Conservation (phyloP, 1,284 basidiomycete genomes). For the Schizophyllum commune region DNA sequence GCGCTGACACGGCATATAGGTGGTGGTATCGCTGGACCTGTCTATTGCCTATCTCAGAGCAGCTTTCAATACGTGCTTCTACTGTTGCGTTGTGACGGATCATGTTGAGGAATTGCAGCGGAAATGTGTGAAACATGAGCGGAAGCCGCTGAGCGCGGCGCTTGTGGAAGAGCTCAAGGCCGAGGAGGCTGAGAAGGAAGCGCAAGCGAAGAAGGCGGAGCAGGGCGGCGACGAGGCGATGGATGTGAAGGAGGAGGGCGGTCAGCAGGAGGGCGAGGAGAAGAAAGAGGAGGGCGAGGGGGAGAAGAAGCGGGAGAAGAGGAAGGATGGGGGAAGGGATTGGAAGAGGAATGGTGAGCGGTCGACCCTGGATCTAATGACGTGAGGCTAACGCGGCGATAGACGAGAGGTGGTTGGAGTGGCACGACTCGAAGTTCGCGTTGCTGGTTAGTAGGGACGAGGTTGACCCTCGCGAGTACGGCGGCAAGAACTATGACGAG, state of each 20-base stretch:
- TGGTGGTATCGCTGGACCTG: conserved; percentile 72
- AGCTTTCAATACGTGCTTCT: conserved; percentile 90
- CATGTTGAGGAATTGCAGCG: conserved; percentile 90
- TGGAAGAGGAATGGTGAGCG: conserved; percentile 63
- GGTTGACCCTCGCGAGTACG: conserved; percentile 80
- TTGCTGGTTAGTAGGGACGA: conserved; percentile 67
- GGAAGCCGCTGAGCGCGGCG: conserved; percentile 60
- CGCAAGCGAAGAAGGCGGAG: conserved; percentile 34
- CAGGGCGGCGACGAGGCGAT: conserved; percentile 31
- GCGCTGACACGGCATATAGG: conserved; percentile 29
- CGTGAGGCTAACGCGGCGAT: conserved; percentile 8
- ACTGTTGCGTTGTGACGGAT: conserved; percentile 87
- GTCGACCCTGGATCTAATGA: conserved; percentile 9
- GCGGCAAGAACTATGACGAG: conserved; percentile 86
- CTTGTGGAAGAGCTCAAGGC: conserved; percentile 48
- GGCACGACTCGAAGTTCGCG: conserved; percentile 78
- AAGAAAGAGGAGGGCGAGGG: conserved; percentile 33
- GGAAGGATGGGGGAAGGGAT: conserved; percentile 39
- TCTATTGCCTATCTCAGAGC: conserved; percentile 79
- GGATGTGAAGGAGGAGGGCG: conserved; percentile 19
- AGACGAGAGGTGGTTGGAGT: conserved; percentile 86
- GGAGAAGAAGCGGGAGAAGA: conserved; percentile 20
- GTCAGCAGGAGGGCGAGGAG: conserved; percentile 32
- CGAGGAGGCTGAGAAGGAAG: conserved; percentile 29
- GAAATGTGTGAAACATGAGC: conserved; percentile 86